A percentile compares a stretch with the other conserved stretches of the same genome.
phyloP scores from a whole-genome alignment of 1,284 basidiomycete species.

The Sanghuangporus weigelae region DNA sequence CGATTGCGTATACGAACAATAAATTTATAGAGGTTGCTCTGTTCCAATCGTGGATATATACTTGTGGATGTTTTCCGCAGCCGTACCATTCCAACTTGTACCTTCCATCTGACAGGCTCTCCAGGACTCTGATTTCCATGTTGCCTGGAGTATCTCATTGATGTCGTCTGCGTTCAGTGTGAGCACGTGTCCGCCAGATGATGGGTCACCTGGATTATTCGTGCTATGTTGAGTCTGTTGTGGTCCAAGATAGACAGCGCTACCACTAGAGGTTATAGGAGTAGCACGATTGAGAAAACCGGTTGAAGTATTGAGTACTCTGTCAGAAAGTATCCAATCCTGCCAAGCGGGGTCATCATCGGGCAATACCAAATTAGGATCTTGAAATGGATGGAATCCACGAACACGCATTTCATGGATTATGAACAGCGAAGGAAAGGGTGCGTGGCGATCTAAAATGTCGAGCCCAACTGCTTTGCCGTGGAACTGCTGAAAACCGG shows the following conservation, averaged over 20 bases:
- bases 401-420: neutral
- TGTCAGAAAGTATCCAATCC: neutral
- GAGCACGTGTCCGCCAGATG: neutral
- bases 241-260: neutral
- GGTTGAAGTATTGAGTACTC: neutral
- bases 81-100: neutral
- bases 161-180: neutral
- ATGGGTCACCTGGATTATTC: neutral
- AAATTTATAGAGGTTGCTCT: neutral
- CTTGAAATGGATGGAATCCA: neutral
- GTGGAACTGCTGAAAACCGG: neutral
- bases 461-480: neutral
- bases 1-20: too few relatives aligned
- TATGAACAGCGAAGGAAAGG: neutral
- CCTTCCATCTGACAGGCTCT: neutral
- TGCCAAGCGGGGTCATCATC: neutral
- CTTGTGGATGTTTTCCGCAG: neutral
- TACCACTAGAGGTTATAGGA: neutral
- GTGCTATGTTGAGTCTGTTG: neutral
- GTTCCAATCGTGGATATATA: neutral
- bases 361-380: neutral
- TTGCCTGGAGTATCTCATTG: neutral
- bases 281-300: neutral
- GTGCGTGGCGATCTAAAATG: neutral
- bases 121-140: neutral